Evolutionary conservation across 495 filamentous ascomycete species (phyloP).

Genomic region (Xeromyces bisporus): DNA sequence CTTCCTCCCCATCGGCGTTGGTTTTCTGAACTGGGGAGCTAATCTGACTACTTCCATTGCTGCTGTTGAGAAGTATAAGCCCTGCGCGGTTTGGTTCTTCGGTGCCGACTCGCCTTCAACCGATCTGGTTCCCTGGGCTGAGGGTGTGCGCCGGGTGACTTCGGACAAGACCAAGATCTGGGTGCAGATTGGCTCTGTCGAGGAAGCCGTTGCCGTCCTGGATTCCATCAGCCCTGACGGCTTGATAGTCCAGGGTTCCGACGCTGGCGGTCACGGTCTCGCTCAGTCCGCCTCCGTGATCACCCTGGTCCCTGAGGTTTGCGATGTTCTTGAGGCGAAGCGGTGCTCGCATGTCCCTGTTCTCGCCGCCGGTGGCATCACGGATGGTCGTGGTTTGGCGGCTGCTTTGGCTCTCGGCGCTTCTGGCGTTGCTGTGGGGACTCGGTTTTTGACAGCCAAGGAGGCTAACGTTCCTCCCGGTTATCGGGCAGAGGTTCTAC

Average conservation of each 20-base stretch:
- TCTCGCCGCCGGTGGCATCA: constrained; percentile 57
- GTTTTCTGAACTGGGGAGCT: constrained; percentile 42
- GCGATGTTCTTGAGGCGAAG: constrained; percentile 28
- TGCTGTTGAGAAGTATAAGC: constrained; percentile 29
- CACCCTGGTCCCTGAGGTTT: constrained; percentile 38
- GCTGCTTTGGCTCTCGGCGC: constrained; percentile 53
- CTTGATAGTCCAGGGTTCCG: constrained; percentile 53
- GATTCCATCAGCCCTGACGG: constrained; percentile 37
- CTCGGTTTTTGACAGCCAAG: constrained; percentile 46
- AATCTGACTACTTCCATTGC: constrained; percentile 26
- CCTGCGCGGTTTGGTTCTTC: constrained; percentile 57
- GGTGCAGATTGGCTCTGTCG: constrained; percentile 49
- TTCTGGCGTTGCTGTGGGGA: constrained; percentile 50
- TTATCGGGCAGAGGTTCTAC: constrained; percentile 43
- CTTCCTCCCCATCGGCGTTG: constrained; percentile 42
- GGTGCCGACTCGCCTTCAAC: constrained; percentile 32
- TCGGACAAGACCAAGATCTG: constrained; percentile 39
- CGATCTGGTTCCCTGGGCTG: constrained; percentile 40
- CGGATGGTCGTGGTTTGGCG: constrained; percentile 46
- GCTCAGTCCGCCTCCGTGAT: constrained; percentile 37
- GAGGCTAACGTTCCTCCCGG: constrained; percentile 46
- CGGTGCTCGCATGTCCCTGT: constrained; percentile 31
- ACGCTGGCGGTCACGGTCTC: constrained; percentile 62
- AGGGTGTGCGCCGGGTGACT: constrained; percentile 26
- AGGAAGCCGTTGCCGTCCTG: constrained; percentile 32